A percentile compares a stretch with the other conserved stretches of the same genome.
Evolutionary conservation across 192 early-diverging fungal genomes (phyloP).

Genomic region (Podila epigama): DNA sequence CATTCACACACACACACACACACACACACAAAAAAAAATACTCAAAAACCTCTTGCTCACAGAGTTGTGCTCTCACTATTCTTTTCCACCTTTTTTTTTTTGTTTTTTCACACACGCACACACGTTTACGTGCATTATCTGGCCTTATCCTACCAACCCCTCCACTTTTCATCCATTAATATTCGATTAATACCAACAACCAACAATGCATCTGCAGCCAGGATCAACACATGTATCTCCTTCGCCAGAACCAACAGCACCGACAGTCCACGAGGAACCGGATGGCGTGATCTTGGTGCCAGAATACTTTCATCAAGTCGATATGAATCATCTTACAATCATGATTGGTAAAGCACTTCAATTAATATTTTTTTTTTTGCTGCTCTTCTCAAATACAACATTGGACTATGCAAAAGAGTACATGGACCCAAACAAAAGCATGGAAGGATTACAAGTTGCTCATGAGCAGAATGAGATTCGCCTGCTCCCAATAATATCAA

Average conservation of each 20-base stretch:
- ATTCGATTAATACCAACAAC: neutral
- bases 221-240: slow-evolving; percentile 32
- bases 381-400: neutral
- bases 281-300: slow-evolving; percentile 43
- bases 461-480: neutral
- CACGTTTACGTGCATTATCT: neutral
- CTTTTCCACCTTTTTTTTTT: neutral
- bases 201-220: slow-evolving; percentile 38
- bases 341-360: slow-evolving; percentile 52
- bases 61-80: neutral
- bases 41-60: no score
- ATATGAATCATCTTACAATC: slow-evolving; percentile 57
- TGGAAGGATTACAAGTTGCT: neutral
- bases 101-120: neutral
- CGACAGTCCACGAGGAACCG: slow-evolving; percentile 19
- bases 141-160: neutral
- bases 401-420: neutral
- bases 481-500: no score
- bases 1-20: neutral
- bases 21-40: neutral
- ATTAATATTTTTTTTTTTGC: neutral
- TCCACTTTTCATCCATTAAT: neutral
- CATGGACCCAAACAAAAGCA: neutral
- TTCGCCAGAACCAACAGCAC: slow-evolving; percentile 42
- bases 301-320: slow-evolving; percentile 58